Evolutionary conservation across 768 basidiomycete species (phyloP).

Genomic region (Cystobasidium tubakii): DNA sequence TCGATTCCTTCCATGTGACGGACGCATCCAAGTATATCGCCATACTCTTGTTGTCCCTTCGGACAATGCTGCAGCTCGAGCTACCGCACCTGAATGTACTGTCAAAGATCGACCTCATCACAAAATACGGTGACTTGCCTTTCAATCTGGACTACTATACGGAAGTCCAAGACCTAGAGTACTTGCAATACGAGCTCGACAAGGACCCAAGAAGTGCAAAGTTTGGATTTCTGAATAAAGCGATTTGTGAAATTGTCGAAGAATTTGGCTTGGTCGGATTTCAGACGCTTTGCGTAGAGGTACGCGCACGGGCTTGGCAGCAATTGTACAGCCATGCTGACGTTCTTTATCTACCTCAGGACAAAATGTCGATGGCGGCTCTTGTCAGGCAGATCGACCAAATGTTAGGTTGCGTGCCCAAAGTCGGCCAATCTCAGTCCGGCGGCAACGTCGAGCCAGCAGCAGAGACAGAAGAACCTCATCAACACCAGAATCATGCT

Average conservation of each 20-base stretch:
- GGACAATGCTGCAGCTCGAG: constrained; percentile 97
- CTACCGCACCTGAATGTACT: constrained; percentile 97
- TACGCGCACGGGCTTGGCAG: constrained; percentile 48
- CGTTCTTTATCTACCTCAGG: constrained; percentile 53
- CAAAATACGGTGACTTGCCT: constrained; percentile 84
- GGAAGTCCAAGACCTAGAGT: constrained; percentile 89
- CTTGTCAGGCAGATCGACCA: constrained; percentile 77
- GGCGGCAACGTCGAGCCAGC: not conserved
- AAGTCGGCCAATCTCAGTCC: not conserved
- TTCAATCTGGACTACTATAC: constrained; percentile 98
- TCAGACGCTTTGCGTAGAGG: constrained; percentile 94
- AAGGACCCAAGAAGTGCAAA: constrained; percentile 54
- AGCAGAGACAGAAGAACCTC: constrained; percentile 15
- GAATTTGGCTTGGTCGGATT: constrained; percentile 90
- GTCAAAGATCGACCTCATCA: constrained; percentile 87
- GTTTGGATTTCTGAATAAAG: constrained; percentile 74
- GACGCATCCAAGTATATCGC: constrained; percentile 93
- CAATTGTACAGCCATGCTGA: not conserved
- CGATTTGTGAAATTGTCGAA: constrained; percentile 85
- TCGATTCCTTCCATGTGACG: constrained; percentile 94
- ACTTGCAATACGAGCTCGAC: constrained; percentile 70
- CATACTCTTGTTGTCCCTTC: constrained; percentile 78
- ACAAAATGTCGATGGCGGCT: constrained; percentile 90
- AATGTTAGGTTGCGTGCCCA: constrained; percentile 82
- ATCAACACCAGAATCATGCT: constrained; percentile 44